A percentile compares a stretch with the other conserved stretches of the same genome.
phyloP scores from a whole-genome alignment of 768 basidiomycete genomes.

The Postia placenta region DNA sequence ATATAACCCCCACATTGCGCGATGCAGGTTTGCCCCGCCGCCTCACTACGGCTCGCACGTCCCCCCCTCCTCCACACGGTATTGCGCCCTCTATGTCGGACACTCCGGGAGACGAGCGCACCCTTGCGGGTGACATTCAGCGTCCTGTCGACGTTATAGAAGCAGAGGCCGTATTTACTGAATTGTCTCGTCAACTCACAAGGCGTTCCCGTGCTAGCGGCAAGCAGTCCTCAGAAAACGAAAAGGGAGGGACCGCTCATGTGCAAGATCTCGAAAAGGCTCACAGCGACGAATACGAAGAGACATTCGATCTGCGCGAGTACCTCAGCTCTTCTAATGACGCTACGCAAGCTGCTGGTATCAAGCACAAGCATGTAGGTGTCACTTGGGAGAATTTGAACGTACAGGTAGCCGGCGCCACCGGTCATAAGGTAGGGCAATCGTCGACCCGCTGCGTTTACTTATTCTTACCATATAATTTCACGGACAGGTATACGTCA shows the following conservation, averaged over 20 bases:
- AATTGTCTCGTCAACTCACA: slow-evolving; percentile 37
- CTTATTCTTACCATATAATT: not conserved
- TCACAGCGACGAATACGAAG: slow-evolving; percentile 26
- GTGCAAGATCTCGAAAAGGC: slow-evolving; percentile 37
- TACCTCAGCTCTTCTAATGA: slow-evolving; percentile 65
- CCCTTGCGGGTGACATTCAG: slow-evolving; percentile 23
- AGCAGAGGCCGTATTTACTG: slow-evolving; percentile 50
- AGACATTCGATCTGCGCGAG: slow-evolving; percentile 58
- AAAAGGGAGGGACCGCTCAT: slow-evolving; percentile 2
- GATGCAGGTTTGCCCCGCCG: not conserved
- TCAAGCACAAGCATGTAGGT: slow-evolving; percentile 71
- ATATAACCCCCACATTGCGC: not conserved
- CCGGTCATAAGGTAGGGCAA: slow-evolving; percentile 45
- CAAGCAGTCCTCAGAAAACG: not conserved
- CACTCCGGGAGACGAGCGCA: slow-evolving; percentile 23
- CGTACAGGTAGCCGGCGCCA: slow-evolving; percentile 53
- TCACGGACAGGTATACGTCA: slow-evolving; percentile 43
- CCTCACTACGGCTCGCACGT: not conserved
- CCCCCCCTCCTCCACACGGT: not conserved
- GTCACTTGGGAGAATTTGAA: slow-evolving; percentile 68
- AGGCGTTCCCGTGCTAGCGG: slow-evolving; percentile 1
- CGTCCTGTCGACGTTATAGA: slow-evolving; percentile 45
- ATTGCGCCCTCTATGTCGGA: slow-evolving; percentile 15
- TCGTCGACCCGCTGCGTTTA: not conserved
- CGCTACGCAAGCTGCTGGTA: slow-evolving; percentile 56